These are phyloP conservation scores for Amaranthus tricolor DNA, from an alignment of 179 eudicot species.

Conservation along the genomic window DNA sequence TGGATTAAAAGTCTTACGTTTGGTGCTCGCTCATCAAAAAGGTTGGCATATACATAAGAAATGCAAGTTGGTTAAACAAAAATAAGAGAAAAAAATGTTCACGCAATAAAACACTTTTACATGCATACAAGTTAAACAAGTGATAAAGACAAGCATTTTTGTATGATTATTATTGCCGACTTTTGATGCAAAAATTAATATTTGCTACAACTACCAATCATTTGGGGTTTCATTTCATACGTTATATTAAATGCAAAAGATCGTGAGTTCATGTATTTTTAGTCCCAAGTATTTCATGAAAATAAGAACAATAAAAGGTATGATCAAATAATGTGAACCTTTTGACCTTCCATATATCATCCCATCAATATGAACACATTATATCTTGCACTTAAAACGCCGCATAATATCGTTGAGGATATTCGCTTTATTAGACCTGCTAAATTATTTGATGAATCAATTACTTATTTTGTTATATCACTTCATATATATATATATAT, in stretches of 20 bases:
- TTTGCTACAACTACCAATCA: neutral
- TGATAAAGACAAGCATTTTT: neutral
- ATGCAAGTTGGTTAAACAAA: no score
- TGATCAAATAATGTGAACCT: neutral
- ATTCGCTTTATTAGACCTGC: neutral
- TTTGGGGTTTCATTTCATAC: neutral
- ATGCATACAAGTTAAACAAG: neutral
- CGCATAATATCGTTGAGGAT: neutral
- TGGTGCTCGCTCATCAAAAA: no score
- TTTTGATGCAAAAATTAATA: neutral
- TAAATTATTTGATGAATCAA: no score
- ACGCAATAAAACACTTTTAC: neutral
- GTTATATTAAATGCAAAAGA: neutral
- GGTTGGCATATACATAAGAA: no score
- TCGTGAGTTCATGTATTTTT: neutral
- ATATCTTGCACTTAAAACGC: neutral
- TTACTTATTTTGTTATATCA: no score
- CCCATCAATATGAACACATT: neutral
- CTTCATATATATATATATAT: no score
- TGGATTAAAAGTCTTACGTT: no score
- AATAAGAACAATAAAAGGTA: neutral
- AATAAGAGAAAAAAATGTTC: neutral
- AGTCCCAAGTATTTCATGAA: neutral
- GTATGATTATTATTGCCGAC: neutral
- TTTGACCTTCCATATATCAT: neutral